Percentiles rank a stretch among this genome's conserved stretches.
Evolutionary conservation across 768 basidiomycete species (phyloP).

Genomic region (Chalciporus piperatus): DNA sequence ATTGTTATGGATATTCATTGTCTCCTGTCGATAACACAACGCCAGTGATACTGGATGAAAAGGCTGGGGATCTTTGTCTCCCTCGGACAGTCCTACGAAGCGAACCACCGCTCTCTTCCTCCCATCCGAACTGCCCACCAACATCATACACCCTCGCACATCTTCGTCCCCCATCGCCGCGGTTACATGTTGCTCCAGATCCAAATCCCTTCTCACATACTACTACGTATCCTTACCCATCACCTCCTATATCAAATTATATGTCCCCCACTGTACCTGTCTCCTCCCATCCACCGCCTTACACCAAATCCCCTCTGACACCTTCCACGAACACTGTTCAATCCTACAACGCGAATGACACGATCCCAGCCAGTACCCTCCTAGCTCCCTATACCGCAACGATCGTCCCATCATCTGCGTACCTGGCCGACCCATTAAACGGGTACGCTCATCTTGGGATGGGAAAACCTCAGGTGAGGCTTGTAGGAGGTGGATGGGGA

Average conservation of each 20-base stretch:
- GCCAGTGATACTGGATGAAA: slow-evolving; percentile 34
- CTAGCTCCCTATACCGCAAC: slow-evolving; percentile 64
- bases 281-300: slow-evolving; percentile 16
- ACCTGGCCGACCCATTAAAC: slow-evolving; percentile 79
- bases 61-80: slow-evolving; percentile 14
- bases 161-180: slow-evolving; percentile 30
- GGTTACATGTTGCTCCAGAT: slow-evolving; percentile 22
- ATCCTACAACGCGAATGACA: slow-evolving; percentile 46
- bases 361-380: slow-evolving; percentile 52
- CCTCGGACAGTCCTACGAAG: slow-evolving; percentile 26
- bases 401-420: slow-evolving; percentile 63
- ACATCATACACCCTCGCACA: slow-evolving; percentile 23
- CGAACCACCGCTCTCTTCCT: slow-evolving; percentile 10
- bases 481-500: slow-evolving; percentile 73
- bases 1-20: slow-evolving; percentile 28
- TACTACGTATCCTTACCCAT: slow-evolving; percentile 25
- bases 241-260: slow-evolving; percentile 26
- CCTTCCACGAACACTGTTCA: slow-evolving; percentile 39
- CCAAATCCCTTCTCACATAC: slow-evolving; percentile 19
- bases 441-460: slow-evolving; percentile 81
- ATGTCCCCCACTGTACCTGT: slow-evolving; percentile 19
- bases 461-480: slow-evolving; percentile 81
- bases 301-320: slow-evolving; percentile 29
- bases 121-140: slow-evolving; percentile 7
- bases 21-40: slow-evolving; percentile 31